Evolutionary conservation across 192 early-diverging fungal genomes (phyloP).

Genomic region (Spizellomyces sp.): DNA sequence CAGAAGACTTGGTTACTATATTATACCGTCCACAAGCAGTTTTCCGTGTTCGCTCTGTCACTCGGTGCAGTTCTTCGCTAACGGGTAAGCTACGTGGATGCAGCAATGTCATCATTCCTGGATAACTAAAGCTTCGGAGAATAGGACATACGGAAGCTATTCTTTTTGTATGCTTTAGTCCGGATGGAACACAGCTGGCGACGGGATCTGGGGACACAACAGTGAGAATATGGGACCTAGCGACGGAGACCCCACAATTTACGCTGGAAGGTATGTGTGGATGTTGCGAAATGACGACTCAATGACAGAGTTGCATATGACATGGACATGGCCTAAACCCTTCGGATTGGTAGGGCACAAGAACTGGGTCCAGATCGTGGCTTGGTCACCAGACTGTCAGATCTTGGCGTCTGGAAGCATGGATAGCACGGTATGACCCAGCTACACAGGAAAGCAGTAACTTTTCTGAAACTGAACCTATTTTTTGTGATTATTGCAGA

Average conservation of each 20-base stretch:
- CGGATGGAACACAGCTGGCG: conserved; percentile 88
- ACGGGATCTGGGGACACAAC: conserved; percentile 94
- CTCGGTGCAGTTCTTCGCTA: conserved; percentile 87
- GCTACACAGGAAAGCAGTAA: background rate
- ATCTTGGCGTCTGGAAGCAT: conserved; percentile 89
- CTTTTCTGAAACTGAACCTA: background rate
- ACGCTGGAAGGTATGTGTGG: conserved; percentile 61
- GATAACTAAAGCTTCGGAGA: background rate
- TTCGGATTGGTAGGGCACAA: conserved; percentile 62
- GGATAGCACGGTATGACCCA: conserved; percentile 76
- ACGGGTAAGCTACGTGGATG: conserved; percentile 50
- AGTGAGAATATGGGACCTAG: conserved; percentile 95
- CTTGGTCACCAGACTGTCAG: conserved; percentile 90
- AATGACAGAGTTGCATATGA: too few relatives aligned
- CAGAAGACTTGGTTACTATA: conserved; percentile 90
- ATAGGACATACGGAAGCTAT: conserved; percentile 92
- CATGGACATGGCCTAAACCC: background rate
- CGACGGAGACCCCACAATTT: conserved; percentile 90
- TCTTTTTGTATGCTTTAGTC: conserved; percentile 85
- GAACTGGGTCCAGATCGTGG: conserved; percentile 90
- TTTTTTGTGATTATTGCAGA: conserved; percentile 11
- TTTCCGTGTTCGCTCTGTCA: conserved; percentile 91
- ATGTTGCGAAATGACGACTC: background rate
- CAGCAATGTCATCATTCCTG: too few relatives aligned
- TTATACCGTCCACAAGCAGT: conserved; percentile 94